A percentile compares a stretch with the other conserved stretches of the same genome.
Evolutionary conservation across 225 moss, liverwort and hornwort species (phyloP).

Genomic region (Antitrichia curtipendula): DNA sequence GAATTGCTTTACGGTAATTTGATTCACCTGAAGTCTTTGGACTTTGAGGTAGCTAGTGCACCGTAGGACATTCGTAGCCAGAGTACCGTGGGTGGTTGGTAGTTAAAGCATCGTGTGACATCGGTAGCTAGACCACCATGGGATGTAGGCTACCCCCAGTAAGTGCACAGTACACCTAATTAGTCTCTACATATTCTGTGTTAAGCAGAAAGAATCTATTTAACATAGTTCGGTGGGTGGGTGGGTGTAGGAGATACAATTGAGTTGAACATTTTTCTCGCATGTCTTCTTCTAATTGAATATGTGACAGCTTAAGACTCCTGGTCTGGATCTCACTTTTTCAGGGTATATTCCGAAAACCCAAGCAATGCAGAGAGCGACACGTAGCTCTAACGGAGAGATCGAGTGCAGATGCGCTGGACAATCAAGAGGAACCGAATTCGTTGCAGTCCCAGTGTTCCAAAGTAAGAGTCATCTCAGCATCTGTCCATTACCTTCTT

Average conservation of each 20-base stretch:
- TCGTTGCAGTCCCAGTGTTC: conserved; percentile 33
- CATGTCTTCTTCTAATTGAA: background rate
- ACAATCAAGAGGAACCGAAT: conserved; percentile 57
- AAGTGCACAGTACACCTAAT: background rate
- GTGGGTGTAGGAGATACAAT: background rate
- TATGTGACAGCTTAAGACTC: background rate
- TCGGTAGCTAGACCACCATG: background rate
- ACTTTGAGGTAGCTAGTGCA: background rate
- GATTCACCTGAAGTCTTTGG: background rate
- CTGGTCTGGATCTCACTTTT: background rate
- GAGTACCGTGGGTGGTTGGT: background rate
- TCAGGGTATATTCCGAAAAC: conserved; percentile 69
- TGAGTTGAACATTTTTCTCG: too few relatives aligned
- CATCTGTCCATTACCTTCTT: background rate
- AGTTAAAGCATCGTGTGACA: background rate
- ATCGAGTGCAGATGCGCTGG: conserved; percentile 37
- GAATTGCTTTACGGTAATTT: background rate
- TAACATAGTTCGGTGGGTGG: too few relatives aligned
- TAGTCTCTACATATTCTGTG: background rate
- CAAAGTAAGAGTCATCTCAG: background rate
- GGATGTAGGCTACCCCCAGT: background rate
- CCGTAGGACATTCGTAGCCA: background rate
- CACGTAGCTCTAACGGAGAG: conserved; percentile 54
- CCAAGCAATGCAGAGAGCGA: conserved; percentile 72
- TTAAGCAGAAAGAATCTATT: too few relatives aligned